These are phyloP conservation scores for Peterozyma xylosa DNA, from an alignment of 805 yeast genomes.

Conservation along the genomic window DNA sequence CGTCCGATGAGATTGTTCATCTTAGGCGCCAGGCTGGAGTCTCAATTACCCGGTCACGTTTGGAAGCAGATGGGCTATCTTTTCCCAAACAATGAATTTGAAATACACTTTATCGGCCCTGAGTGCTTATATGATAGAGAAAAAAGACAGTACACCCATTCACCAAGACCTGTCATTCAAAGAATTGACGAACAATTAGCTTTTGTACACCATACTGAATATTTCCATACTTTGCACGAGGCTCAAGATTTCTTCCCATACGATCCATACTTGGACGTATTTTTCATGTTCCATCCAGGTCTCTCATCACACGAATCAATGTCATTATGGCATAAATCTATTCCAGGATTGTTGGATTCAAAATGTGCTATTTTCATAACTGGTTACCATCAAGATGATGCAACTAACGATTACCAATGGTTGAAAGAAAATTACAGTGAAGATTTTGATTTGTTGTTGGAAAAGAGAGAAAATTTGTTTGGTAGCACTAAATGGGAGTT, in stretches of 20 bases:
- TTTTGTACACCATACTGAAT: constrained; percentile 79
- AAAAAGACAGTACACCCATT: constrained; percentile 49
- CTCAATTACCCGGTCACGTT: constrained; percentile 87
- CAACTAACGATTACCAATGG: constrained; percentile 64
- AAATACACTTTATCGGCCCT: constrained; percentile 91
- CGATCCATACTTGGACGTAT: constrained; percentile 91
- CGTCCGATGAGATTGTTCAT: constrained; percentile 87
- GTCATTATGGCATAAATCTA: constrained; percentile 76
- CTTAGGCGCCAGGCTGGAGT: constrained; percentile 88
- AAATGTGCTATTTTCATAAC: constrained; percentile 91
- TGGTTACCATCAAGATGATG: constrained; percentile 77
- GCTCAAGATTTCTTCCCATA: constrained; percentile 95
- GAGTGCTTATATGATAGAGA: constrained; percentile 76
- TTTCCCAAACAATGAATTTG: constrained; percentile 77
- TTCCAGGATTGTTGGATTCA: constrained; percentile 84
- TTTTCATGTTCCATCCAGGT: constrained; percentile 95
- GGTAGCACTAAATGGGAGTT: constrained; percentile 92
- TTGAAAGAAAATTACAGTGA: constrained; percentile 56
- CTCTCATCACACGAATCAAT: constrained; percentile 73
- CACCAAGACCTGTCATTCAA: constrained; percentile 60
- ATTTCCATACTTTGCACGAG: constrained; percentile 85
- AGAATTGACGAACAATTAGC: constrained; percentile 69
- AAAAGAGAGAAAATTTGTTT: constrained; percentile 64
- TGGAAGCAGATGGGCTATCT: constrained; percentile 90
- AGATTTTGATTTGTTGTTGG: constrained; percentile 77